Base-by-base conservation (phyloP, 225 moss, liverwort and hornwort genomes). In the Rhytidiadelphus loreus region DNA sequence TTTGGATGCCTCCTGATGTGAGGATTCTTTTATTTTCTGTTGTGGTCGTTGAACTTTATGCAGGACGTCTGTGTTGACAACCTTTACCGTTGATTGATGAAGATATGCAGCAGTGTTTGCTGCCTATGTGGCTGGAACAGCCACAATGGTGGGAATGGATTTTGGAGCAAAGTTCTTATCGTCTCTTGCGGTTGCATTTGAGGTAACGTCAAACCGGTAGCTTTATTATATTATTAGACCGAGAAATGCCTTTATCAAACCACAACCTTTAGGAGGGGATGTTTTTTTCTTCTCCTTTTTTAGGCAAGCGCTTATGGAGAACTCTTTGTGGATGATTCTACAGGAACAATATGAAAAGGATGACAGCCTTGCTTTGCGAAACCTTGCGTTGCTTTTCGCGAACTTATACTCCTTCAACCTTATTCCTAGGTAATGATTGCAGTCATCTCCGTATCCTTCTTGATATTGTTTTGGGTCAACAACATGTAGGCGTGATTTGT, bases 101-200 rank as follows among this genome's bases (percentile, higher is more conserved):
- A 99, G 99, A 91, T 96, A 96, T 94, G 99, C 99, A 83, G 97
- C 99, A 90, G 97, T 99, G 53, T 97, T 97, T 93, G 97, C 99
- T 86, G 96, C 97, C 37, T 99, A 94, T 90, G 92, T 99, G 86
- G 95, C 96, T 79, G 99, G 99, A 86, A 96, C 96, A 91, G 93
- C 99, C 85, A 95, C 96, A n/a, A 95, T 92, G 84, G 95, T 94
- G 63, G 99, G 99, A 61, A 96, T 99, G 87, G 99, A 99, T 91
- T 99, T 99, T 89, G 99, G 99, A 87, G 99, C 99, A 15, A 99
- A 96, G 88, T 96, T 99, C 88, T 89, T 97, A 80, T 91, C 95
- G 61, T 93, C 94, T 77, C 93, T 97, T 61, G 96, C 95, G 22
- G 86, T 85, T 87, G 93, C 96, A 53, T 96, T 99, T 71, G 99